Conservation (phyloP, 129 eudicot species). For the Pittosporum tobira region DNA sequence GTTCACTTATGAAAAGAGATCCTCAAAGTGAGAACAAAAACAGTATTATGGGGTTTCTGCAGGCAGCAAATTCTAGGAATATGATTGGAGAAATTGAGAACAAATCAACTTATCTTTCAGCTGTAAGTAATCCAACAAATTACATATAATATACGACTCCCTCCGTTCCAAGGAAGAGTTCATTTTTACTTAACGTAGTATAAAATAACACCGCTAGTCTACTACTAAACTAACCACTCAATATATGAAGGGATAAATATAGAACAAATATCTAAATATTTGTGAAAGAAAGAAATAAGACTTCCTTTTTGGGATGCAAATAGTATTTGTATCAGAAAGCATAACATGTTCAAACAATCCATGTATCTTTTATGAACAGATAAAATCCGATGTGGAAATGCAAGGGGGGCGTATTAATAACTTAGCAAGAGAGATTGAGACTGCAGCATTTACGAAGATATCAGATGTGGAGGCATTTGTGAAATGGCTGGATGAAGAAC, state of each 20-base stretch:
- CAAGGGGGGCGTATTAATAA: constrained; percentile 49
- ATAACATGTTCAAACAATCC: not conserved
- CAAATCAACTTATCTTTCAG: constrained; percentile 73
- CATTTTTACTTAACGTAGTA: not conserved
- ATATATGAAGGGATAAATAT: too few relatives aligned
- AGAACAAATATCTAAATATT: too few relatives aligned
- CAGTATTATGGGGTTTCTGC: constrained; percentile 23
- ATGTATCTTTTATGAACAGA: constrained; percentile 29
- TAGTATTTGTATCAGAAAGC: not conserved
- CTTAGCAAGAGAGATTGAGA: constrained; percentile 46
- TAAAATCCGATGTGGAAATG: constrained; percentile 80
- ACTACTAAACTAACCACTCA: too few relatives aligned
- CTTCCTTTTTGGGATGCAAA: too few relatives aligned
- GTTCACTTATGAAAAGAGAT: constrained; percentile 65
- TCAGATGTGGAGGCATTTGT: constrained; percentile 71
- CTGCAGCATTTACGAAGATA: constrained; percentile 60
- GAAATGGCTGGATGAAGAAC: constrained; percentile 80
- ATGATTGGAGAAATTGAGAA: constrained; percentile 97
- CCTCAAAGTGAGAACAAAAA: constrained; percentile 33
- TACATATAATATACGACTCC: not conserved
- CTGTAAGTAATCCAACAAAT: constrained; percentile 39
- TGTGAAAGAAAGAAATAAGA: too few relatives aligned
- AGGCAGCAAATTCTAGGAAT: constrained; percentile 31
- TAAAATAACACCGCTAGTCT: not conserved
- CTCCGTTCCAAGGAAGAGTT: not conserved